These are phyloP conservation scores for Cordyceps sp. DNA, from an alignment of 2,329 filamentous ascomycete species.

Conservation along the genomic window DNA sequence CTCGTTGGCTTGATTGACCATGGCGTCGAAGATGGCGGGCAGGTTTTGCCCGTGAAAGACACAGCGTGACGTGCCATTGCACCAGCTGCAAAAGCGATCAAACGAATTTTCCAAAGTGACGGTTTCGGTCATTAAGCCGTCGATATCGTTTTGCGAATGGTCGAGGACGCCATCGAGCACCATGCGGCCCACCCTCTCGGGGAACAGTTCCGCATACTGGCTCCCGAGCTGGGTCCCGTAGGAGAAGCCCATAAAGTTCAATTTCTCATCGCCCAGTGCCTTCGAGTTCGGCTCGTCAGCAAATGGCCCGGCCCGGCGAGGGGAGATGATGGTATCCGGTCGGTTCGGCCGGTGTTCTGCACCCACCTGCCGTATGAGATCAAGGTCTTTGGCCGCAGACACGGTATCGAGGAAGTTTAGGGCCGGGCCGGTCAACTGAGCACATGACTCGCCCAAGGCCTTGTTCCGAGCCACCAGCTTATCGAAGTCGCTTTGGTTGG, in stretches of 20 bases:
- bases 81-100: constrained; percentile 1
- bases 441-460: background rate
- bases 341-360: background rate
- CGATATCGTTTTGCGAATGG: constrained; percentile 1
- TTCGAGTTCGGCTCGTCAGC: too few relatives aligned
- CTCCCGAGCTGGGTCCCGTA: constrained; percentile 22
- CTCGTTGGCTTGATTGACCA: background rate
- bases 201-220: constrained; percentile 24
- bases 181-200: constrained; percentile 23
- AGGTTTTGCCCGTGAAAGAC: background rate
- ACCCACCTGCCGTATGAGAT: constrained; percentile 1
- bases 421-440: background rate
- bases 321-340: background rate
- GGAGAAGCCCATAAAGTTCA: constrained; percentile 20
- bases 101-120: constrained; percentile 1
- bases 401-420: background rate
- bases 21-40: background rate
- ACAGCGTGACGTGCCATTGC: background rate
- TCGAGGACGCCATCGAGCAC: constrained; percentile 20
- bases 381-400: background rate
- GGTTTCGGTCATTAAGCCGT: constrained; percentile 1
- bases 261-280: constrained; percentile 1
- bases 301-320: too few relatives aligned
- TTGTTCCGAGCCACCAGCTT: background rate
- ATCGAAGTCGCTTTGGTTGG: background rate